phyloP scores from a whole-genome alignment of 169 alveolate species.

The Plasmodium gallinaceum region DNA sequence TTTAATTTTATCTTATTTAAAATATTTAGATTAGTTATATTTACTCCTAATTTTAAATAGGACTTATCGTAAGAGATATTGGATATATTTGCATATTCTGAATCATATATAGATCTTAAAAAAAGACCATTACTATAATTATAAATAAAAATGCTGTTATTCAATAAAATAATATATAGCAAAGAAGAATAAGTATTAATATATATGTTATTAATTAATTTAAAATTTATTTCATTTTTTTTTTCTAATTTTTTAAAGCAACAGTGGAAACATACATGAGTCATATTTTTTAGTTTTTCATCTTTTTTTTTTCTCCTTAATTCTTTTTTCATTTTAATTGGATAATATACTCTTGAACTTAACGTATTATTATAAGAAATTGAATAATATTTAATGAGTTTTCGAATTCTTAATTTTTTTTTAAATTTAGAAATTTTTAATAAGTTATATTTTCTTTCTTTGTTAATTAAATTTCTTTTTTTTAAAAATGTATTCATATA shows the following conservation, averaged over 20 bases:
- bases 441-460: slow-evolving; percentile 29
- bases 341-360: background rate
- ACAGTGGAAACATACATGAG: slow-evolving; percentile 67
- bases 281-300: slow-evolving; percentile 25
- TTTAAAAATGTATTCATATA: slow-evolving; percentile 22
- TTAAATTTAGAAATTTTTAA: slow-evolving; percentile 22
- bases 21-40: slow-evolving; percentile 24
- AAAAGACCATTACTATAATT: slow-evolving; percentile 38
- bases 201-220: slow-evolving; percentile 64
- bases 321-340: slow-evolving; percentile 4
- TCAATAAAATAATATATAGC: slow-evolving; percentile 33
- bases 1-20: slow-evolving; percentile 20
- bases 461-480: background rate
- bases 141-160: slow-evolving; percentile 38
- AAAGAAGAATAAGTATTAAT: slow-evolving; percentile 51
- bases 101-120: slow-evolving; percentile 38
- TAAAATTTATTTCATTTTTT: slow-evolving; percentile 72
- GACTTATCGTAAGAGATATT: slow-evolving; percentile 20
- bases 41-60: slow-evolving; percentile 36
- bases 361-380: background rate
- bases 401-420: slow-evolving; percentile 11
- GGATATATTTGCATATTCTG: slow-evolving; percentile 15
- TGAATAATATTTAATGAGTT: slow-evolving; percentile 1
- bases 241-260: slow-evolving; percentile 65
- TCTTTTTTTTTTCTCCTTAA: slow-evolving; percentile 23